Base-by-base conservation (phyloP, 1,284 basidiomycete genomes). In the Quambalaria eucalypti region DNA sequence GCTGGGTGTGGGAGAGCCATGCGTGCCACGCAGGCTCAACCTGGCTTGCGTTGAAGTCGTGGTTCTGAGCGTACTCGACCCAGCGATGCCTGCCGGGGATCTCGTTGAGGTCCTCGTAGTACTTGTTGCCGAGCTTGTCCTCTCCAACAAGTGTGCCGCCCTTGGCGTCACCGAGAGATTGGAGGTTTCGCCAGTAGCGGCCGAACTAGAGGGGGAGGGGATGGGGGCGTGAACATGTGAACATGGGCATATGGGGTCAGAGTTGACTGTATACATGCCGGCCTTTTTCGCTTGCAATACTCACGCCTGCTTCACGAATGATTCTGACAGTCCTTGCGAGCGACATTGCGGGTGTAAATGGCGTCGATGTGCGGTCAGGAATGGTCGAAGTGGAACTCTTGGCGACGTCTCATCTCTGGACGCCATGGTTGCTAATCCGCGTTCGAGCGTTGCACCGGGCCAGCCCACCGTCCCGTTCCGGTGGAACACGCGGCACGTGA, bases 151-250 rank as follows among this genome's bases (percentile, higher is more conserved):
- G 61, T 29, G 56, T 62, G 55, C 73, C 73, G 21, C 66, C 64
- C 60, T 74, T 74, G 55, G 71, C 69, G 40, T 74, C 73, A 51
- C 71, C 73, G 28, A 74, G 72, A 53, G 69, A 69, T 54, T 72
- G 63, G 46, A 74, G 55, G 52, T 74, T 69, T 14, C 66, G 57
- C 69, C 69, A 73, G 62, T 60, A 73, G 55, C 68, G 65, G 49
- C 61, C 57, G 48, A 68, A 49, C 42, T 46, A 14, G 9, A 16
- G 31, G 31, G 31, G 16, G 31, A 16, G 16, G 31, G 31, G 31
- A 33, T 33, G 31, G 16, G 31, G 31, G n/a, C n/a, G n/a, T n/a
- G n/a, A n/a, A n/a, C 10, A 33, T 12, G 36, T 3, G 16, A 39
- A 21, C 36, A 39, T 5, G 36, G 36, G 36, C 4, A 10, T 5